Percentiles rank a stretch among this genome's conserved stretches.
Evolutionary conservation across 2,329 filamentous ascomycete species (phyloP).

Genomic region (Helicocarpus griseus): DNA sequence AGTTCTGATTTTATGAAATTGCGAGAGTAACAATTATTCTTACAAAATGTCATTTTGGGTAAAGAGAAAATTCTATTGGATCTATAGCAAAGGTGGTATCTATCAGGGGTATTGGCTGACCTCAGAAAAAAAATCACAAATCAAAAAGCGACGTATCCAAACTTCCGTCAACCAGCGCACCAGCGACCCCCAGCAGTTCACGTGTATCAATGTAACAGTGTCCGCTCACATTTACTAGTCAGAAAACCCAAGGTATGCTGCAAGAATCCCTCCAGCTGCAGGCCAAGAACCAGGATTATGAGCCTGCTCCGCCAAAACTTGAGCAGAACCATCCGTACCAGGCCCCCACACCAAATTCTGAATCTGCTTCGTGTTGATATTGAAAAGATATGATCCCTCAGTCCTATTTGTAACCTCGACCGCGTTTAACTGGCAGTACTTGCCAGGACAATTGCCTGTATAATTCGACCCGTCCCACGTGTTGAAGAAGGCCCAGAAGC

Average conservation of each 20-base stretch:
- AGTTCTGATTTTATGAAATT: no score
- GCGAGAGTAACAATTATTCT: no score
- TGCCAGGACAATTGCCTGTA: constrained; percentile 57
- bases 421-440: constrained; percentile 70
- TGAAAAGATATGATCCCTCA: not conserved
- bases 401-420: constrained; percentile 44
- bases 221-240: no score
- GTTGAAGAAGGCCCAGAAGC: constrained; percentile 73
- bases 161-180: no score
- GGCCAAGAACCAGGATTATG: not conserved
- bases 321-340: not conserved
- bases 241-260: not conserved
- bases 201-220: no score
- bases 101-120: no score
- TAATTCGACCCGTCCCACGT: constrained; percentile 48
- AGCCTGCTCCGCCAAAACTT: not conserved
- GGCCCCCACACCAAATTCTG: not conserved
- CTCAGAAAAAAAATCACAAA: no score
- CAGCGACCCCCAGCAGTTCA: no score
- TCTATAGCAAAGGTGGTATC: no score
- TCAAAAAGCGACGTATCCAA: no score
- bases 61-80: no score
- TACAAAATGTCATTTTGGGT: no score
- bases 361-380: not conserved
- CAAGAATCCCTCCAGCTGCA: not conserved